Evolutionary conservation across 2,329 filamentous ascomycete genomes (phyloP).

Genomic region (Cladophialophora exuberans): DNA sequence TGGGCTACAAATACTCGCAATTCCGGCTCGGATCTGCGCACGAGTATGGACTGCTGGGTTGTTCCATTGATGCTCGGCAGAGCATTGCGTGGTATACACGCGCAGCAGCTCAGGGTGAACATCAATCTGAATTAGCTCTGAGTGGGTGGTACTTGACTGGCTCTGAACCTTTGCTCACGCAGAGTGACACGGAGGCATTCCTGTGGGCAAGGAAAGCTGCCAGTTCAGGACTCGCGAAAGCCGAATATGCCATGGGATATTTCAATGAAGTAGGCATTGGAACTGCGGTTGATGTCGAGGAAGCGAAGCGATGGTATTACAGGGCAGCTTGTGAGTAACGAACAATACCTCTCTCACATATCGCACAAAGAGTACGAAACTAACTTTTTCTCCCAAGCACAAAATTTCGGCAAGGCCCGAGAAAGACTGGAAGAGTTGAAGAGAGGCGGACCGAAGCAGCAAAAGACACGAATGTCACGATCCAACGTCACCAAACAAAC

Average conservation of each 20-base stretch:
- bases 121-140: conserved; percentile 83
- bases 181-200: conserved; percentile 95
- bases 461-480: conserved; percentile 77
- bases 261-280: conserved; percentile 96
- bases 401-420: conserved; percentile 91
- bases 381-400: conserved; percentile 60
- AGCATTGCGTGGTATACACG: conserved; percentile 94
- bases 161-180: conserved; percentile 80
- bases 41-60: conserved; percentile 85
- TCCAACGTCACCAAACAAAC: conserved; percentile 81
- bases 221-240: conserved; percentile 83
- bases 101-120: conserved; percentile 89
- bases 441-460: conserved; percentile 70
- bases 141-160: conserved; percentile 96
- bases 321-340: conserved; percentile 89
- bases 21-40: conserved; percentile 85
- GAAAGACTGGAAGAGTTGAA: conserved; percentile 93
- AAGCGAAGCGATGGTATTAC: conserved; percentile 98
- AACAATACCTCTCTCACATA: background rate
- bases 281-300: conserved; percentile 80
- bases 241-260: conserved; percentile 90
- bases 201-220: conserved; percentile 96
- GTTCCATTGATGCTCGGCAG: conserved; percentile 77
- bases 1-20: conserved; percentile 95
- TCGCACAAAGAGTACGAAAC: conserved; percentile 2